Evolutionary conservation across 768 basidiomycete species (phyloP), one percentile per base, ranked within the genome.

Genomic region (Naganishia friedmannii): DNA sequence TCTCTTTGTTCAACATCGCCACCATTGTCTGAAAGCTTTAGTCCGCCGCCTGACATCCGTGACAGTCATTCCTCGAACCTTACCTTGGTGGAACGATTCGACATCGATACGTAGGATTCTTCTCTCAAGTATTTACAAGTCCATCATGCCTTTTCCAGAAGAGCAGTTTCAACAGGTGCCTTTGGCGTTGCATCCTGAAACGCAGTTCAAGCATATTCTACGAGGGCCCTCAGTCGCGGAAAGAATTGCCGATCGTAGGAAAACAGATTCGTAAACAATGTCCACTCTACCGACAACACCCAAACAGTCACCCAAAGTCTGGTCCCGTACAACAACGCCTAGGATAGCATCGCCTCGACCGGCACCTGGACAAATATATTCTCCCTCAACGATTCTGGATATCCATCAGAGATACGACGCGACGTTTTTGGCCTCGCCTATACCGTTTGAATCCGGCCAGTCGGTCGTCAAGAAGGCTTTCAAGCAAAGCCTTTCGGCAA

Each of bases 161-260:
- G 46, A 28, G 39, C 23, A 23, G 23, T 23, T 28, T 29, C 9
- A 9, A 17, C 21, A 23, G 46, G 39, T 21, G 10, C 39, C 42
- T 45, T 63, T 63, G 60, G 60, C 23, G 39, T 46, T 26, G 2
- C 60, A 63, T 23, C 3, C 39, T 63, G 60, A 63, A 63, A 63
- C 60, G 60, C 60, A 21, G 60, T 63, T 63, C 60, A 63, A 37
- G 60, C 60, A 63, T 46, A 39, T 63, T 63, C 60, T 45, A 63
- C 60, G 48, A 3, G n/a, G n/a, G 12, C n/a, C n/a, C 37, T 42
- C 39, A 12, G n/a, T 42, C 21, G 26, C 23, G 15, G 26, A 8
- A 63, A 26, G n/a, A 42, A 29, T 2, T 2, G 5, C 13, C 60
- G 60, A 29, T 26, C 23, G 26, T 23, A 8, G 23, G 37, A 9